These are phyloP conservation scores for Aspergillus alliaceus DNA, from an alignment of 2,329 filamentous ascomycete species.

Conservation along the genomic window DNA sequence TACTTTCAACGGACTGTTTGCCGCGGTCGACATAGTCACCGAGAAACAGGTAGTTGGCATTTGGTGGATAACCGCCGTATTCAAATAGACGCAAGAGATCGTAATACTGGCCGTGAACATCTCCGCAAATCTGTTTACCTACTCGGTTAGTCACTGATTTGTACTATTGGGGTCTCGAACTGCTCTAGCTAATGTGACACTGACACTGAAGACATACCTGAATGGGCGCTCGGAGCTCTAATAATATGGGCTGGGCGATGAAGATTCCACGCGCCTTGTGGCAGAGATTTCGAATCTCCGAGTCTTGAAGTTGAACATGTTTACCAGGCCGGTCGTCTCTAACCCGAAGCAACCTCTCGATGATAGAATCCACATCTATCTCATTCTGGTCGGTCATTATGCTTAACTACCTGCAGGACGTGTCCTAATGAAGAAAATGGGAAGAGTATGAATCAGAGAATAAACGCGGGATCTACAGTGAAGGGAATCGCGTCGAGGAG, in stretches of 20 bases:
- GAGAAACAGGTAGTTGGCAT: constrained; percentile 99
- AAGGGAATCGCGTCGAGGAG: too few species aligned
- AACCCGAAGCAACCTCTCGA: constrained; percentile 95
- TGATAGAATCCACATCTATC: constrained; percentile 98
- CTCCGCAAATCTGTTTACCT: constrained; percentile 81
- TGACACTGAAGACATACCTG: too few species aligned
- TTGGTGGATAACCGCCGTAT: constrained; percentile 95
- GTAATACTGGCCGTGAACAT: constrained; percentile 99
- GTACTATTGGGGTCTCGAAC: background rate
- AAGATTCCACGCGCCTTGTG: constrained; percentile 99
- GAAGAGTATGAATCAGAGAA: too few species aligned
- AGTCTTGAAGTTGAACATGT: constrained; percentile 94
- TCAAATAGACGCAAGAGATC: constrained; percentile 96
- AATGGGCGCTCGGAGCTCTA: constrained; percentile 97
- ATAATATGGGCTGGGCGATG: constrained; percentile 96
- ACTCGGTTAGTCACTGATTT: constrained; percentile 15
- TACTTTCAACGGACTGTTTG: constrained; percentile 98
- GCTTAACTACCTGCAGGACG: too few species aligned
- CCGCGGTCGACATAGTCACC: constrained; percentile 98
- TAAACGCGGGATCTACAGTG: too few species aligned
- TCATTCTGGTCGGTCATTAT: constrained; percentile 83
- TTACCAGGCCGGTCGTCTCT: constrained; percentile 96
- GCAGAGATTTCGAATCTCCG: constrained; percentile 95
- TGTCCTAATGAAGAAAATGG: too few species aligned
- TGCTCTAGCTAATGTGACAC: too few species aligned